Evolutionary conservation across 139 green algal genomes (phyloP), one percentile per base, ranked within the genome.

Genomic region (Chlorella ohadii): DNA sequence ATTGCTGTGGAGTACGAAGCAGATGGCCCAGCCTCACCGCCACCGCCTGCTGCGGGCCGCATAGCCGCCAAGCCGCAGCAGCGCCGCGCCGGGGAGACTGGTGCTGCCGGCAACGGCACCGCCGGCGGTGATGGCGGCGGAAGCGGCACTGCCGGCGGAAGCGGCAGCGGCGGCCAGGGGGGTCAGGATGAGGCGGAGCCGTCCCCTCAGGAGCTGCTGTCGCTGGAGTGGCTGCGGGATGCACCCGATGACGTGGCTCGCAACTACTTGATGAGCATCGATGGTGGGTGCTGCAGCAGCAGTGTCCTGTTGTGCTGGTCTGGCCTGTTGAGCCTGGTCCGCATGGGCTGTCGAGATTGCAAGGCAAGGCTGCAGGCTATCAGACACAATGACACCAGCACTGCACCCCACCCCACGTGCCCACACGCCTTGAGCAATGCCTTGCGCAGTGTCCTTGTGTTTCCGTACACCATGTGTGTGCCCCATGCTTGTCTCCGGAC

Each of bases 211-310:
- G 76, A 71, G 75, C 79, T 66, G 47, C 78, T 96, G 63, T 93
- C 83, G 1, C 85, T 96, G 66, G 94, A 97, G 84, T 95, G 92
- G 90, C 70, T 97, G 78, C 90, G 91, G 23, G 65, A 86, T 6
- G 81, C 84, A 9, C 38, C 70, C 1, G 72, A 83, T 23, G 88
- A 93, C 13, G 87, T 91, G 51, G 89, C 90, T 0, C 71, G 63
- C 0, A 64, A 83, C 33, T 94, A 90, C 72, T 83, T 97, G 34
- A 87, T 93, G 72, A 81, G 70, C 23, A 78, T 97, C 33, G 41
- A 86, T 75, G 86, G 88, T 92, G 72, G 36, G 89, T 92, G 44
- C 23, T 39, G 72, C 1, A 11, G 71, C n/a, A n/a, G n/a, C n/a
- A n/a, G n/a, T n/a, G n/a, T n/a, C n/a, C n/a, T n/a, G n/a, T n/a